Evolutionary conservation across 139 green algal genomes (phyloP).

Genomic region (Eudorina sp.): DNA sequence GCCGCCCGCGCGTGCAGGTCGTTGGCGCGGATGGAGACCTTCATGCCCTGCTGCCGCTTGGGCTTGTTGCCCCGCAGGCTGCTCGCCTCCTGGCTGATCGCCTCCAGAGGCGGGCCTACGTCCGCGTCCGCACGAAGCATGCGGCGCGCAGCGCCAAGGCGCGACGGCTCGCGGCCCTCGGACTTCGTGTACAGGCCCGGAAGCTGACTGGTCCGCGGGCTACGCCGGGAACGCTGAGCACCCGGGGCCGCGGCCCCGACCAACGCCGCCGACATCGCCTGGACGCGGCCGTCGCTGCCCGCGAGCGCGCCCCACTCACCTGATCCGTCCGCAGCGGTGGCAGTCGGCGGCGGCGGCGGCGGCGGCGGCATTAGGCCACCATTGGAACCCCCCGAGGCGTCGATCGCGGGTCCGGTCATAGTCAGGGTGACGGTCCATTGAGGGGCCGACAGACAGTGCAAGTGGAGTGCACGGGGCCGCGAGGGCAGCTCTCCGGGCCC

Average conservation of each 20-base stretch:
- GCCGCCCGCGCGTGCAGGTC: constrained; percentile 24
- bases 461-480: no score
- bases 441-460: no score
- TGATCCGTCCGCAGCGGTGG: no score
- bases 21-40: neutral
- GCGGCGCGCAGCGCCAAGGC: neutral
- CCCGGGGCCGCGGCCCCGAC: neutral
- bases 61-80: neutral
- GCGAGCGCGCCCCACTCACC: no score
- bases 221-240: neutral
- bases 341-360: no score
- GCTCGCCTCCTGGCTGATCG: neutral
- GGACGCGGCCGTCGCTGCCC: neutral
- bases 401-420: no score
- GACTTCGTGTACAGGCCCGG: no score
- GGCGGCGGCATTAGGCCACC: no score
- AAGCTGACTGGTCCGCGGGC: no score
- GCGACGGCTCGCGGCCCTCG: neutral
- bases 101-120: neutral
- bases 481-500: no score
- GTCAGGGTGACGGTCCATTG: no score
- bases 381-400: no score
- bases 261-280: neutral
- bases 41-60: neutral
- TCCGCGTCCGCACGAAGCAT: neutral